Base-by-base conservation (phyloP, 2,329 filamentous ascomycete genomes). In the Emergomyces africanus region DNA sequence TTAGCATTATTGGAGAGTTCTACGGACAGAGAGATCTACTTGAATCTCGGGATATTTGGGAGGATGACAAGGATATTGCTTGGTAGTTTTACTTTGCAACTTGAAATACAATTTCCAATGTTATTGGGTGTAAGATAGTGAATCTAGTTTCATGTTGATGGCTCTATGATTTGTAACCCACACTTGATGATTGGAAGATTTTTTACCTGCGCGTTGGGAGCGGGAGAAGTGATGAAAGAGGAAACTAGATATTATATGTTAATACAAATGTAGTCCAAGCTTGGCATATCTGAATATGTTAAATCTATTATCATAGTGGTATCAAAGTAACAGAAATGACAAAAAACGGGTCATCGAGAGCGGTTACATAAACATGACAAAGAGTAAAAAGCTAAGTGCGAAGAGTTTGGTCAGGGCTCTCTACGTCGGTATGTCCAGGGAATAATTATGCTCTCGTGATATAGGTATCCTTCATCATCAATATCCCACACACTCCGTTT, bases 21-120 rank as follows among this genome's bases (percentile, higher is more conserved):
- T 97, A 91, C 73, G 90, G 92, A 1, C 92, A 97, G 74, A 81
- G 86, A 64, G 92, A 97, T 72, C 74, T 96, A 62, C 79, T 96
- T 54, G 84, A 88, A 66, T 88, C 86, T 62, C 82, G 90, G 60
- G 82, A 86, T 60, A 60, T 73, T 20, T 83, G 81, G 79, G 63
- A 68, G 41, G 67, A 66, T 50, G 60, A 53, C 15, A 44, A 44
- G 18, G 25, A 33, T 46, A 3, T 55, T 28, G 37, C 23, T 20
- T 55, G 54, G 54, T 55, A 57, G 55, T 48, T 54, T 20, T 28
- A n/a, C 54, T 48, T 2, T 46, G 15, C 1, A 30, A 20, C 18
- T 14, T 42, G 54, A 14, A 35, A 20, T 48, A 37, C 9, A 6
- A 12, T 14, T 48, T 12, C 12, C 42, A 23, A 44, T 3, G n/a